Base-by-base conservation (phyloP, 768 basidiomycete species). In the Leccinum boreale region DNA sequence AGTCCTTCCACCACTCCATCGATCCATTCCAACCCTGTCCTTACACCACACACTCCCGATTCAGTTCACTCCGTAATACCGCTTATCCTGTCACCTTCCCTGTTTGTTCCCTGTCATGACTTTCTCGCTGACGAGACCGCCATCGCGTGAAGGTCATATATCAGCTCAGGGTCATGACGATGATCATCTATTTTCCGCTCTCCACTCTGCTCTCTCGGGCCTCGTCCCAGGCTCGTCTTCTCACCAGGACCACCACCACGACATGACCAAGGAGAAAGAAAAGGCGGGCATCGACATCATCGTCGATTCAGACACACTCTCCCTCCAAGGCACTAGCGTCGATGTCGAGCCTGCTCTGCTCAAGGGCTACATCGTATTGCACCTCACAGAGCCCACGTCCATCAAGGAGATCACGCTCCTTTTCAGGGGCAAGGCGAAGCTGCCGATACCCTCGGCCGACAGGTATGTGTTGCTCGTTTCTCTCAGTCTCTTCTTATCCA, bases 291-390 rank as follows among this genome's bases (percentile, higher is more conserved):
- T 98, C 61, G 89, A 94, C 63, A 88, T 98, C 64, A 67, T 85
- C 53, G 82, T 97, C 55, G 85, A 89, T 69, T 77, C 80, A 4
- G 87, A 90, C 39, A 78, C 76, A 63, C 74, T 97, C 60, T 78
- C 80, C 53, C 81, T 98, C 66, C 82, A 85, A 61, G 93, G 94
- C 49, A 85, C 85, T 7, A 92, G 92, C 33, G 81, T 81, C 64
- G 92, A 96, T 61, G 85, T 92, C 60, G 90, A 94, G 65, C 87
- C 94, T 8, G 84, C 86, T 8, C 75, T 84, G 15, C 85, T 98
- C 61, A 86, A 85, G 46, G 96, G 96, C 5, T 81, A 87, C 67
- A 83, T 98, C 65, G 81, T 86, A 9, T 79, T 98, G 62, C 81
- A 86, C 71, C 82, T 98, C 45, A 77, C 80, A 2, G 92, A 98